These are phyloP conservation scores for Artemisia annua DNA, from an alignment of 129 eudicot species.

Conservation along the genomic window DNA sequence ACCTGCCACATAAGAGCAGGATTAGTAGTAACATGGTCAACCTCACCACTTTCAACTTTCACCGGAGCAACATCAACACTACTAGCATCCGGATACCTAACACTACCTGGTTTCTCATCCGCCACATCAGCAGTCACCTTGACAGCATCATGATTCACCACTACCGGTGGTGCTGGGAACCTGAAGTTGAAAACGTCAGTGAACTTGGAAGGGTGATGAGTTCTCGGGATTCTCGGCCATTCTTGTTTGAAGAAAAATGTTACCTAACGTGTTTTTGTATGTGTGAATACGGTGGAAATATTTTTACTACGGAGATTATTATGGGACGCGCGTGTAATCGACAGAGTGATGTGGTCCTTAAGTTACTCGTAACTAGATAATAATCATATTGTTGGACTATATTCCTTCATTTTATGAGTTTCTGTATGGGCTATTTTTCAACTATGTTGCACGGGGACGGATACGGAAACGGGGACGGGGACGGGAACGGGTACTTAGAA, in stretches of 20 bases:
- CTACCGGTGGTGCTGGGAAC: constrained; percentile 33
- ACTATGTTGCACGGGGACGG: too few relatives aligned
- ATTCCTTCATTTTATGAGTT: too few relatives aligned
- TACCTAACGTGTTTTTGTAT: neutral
- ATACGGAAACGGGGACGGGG: too few relatives aligned
- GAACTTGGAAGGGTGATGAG: constrained; percentile 25
- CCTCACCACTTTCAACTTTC: constrained; percentile 52
- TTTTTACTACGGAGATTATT: constrained; percentile 4
- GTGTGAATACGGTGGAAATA: neutral
- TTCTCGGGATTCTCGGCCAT: constrained; percentile 36
- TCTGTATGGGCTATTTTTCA: too few relatives aligned
- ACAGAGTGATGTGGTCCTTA: too few relatives aligned
- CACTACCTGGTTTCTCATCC: constrained; percentile 37
- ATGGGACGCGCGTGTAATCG: neutral
- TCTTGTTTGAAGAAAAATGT: constrained; percentile 6
- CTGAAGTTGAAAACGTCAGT: constrained; percentile 23
- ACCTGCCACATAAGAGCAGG: constrained; percentile 83
- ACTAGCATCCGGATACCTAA: constrained; percentile 31
- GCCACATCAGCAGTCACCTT: constrained; percentile 7
- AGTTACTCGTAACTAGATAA: too few relatives aligned
- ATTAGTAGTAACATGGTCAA: constrained; percentile 39
- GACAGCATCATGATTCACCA: neutral
- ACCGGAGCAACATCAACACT: constrained; percentile 39
- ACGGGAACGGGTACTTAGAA: too few relatives aligned
- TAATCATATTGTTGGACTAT: too few relatives aligned